Base-by-base conservation (phyloP, 768 basidiomycete species). In the Psilocybe cubensis region DNA sequence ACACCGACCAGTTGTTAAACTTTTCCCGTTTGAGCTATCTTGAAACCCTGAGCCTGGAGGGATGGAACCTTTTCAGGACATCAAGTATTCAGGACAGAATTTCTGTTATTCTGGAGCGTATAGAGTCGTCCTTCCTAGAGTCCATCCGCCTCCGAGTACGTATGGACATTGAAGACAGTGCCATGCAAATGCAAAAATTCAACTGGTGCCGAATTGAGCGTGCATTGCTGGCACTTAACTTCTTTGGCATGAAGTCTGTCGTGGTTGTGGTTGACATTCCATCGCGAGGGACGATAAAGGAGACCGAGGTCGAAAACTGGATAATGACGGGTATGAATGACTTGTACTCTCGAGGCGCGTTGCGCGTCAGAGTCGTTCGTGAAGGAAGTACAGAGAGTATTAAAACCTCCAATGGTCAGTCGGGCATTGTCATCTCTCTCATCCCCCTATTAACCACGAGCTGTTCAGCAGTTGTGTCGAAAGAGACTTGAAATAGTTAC, bases 121-220 rank as follows among this genome's bases (percentile, higher is more conserved):
- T 71, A 47, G 70, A 71, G 35, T 68, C 70, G 1, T 63, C 68
- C 3, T 71, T 66, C 55, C 62, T 71, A 31, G 59, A 63, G 31
- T 35, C 58, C 21, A 29, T 71, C 24, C 49, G 62, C 4, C 46
- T 66, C 21, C 35, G 50, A 2, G 59, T 68, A 44, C 27, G 20
- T 18, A 44, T 65, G 20, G 42, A 49, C 0, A 4, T 7, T 11
- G 45, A 45, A 17, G 60, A 44, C 10, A 53, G 44, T 21, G 40
- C 59, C 2, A 46, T 45, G 10, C 54, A 38, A 24, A 45, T 62
- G 17, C 9, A 46, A 27, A n/a, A 25, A 3, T 49, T 49, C 27
- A 57, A 66, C 44, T 71, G 68, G 64, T 27, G 35, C 11, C 38
- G 42, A 11, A 51, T 71, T 0, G 66, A 68, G 49, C 63, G 56